Percentiles rank a stretch among this genome's conserved stretches.
Evolutionary conservation across 345 rosid genomes (phyloP).

Genomic region (Crucihimalaya himalaica): DNA sequence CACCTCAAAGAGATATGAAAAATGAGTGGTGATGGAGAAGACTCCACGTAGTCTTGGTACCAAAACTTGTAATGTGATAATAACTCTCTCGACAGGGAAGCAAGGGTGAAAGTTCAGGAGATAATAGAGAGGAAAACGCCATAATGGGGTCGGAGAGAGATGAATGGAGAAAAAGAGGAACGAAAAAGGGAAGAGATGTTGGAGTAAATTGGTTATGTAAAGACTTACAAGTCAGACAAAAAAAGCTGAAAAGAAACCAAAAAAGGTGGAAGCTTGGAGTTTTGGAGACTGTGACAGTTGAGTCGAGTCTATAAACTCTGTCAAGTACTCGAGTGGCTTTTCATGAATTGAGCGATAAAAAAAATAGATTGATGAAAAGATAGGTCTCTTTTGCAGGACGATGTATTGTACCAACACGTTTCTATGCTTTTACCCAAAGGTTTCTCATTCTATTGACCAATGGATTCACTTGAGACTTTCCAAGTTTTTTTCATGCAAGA

Average conservation of each 20-base stretch:
- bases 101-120: constrained; percentile 12
- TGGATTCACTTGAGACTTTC: not conserved
- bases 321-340: constrained; percentile 37
- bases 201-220: not conserved
- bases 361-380: not conserved
- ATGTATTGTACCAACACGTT: constrained; percentile 4
- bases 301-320: constrained; percentile 24
- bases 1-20: not conserved
- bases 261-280: constrained; percentile 18
- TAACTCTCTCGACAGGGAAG: constrained; percentile 29
- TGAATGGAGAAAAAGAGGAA: not conserved
- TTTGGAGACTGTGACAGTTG: constrained; percentile 33
- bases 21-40: constrained; percentile 24
- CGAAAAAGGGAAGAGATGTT: constrained; percentile 14
- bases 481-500: not conserved
- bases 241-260: not conserved
- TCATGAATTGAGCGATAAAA: constrained; percentile 11
- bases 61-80: constrained; percentile 23
- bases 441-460: not conserved
- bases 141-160: constrained; percentile 27
- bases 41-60: constrained; percentile 18
- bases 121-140: constrained; percentile 6
- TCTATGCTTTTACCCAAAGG: constrained; percentile 17
- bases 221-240: constrained; percentile 16
- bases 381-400: not conserved